Base-by-base conservation (phyloP, 345 rosid genomes). In the Turritis glabra region DNA sequence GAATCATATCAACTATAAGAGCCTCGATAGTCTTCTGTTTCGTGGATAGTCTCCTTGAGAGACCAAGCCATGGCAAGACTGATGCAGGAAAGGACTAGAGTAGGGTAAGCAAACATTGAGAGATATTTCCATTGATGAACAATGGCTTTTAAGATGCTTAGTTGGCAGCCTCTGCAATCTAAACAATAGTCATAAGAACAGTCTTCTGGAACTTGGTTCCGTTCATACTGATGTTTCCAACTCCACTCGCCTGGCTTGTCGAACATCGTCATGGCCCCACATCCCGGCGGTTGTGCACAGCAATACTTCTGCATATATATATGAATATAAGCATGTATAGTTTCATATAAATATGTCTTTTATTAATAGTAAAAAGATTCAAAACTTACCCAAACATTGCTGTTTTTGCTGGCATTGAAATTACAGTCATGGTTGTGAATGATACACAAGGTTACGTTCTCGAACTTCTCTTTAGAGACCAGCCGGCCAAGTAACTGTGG, bases 81-180 rank as follows among this genome's bases (percentile, higher is more conserved):
- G 64, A 64, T 7, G 56, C 61, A 41, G 4, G 55, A 19, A 30
- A 64, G 5, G 9, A 73, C 10, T 27, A 53, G 11, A 4, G 64
- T 6, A 21, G 69, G 63, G 17, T 71, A 71, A 53, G 55, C 3
- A 41, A 73, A 73, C 70, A 64, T 53, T 1, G 77, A 73, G 46
- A 73, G 77, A 41, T 62, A 21, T 51, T 54, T 73, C 77, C 77
- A 73, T 7, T 62, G 77, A 63, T 53, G 32, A 27, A 53, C 77
- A 73, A 73, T 64, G 27, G 64, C 46, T 69, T 29, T 54, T 22
- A 55, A 55, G 38, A 69, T 69, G 40, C 73, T 55, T n/a, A 55
- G 64, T 13, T 69, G 62, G 5, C 73, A 69, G 18, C 64, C 64
- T 41, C 12, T 69, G 73, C 64, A 69, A 54, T 32, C 30, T 5